A percentile compares a stretch with the other conserved stretches of the same genome.
These are phyloP conservation scores for Yarrowia keelungensis DNA, from an alignment of 805 yeast species.

Conservation along the genomic window DNA sequence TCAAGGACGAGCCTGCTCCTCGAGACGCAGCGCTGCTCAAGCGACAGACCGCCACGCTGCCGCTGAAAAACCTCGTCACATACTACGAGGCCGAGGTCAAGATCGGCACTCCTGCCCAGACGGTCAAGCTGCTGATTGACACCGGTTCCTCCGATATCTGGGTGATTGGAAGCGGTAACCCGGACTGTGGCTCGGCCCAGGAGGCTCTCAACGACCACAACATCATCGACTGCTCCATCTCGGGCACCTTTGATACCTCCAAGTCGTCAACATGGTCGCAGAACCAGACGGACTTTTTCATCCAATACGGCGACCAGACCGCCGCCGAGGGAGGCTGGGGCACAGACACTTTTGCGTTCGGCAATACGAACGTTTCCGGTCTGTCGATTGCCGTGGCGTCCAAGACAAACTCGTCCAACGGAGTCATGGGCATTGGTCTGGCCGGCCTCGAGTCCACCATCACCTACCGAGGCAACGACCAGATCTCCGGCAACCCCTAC, in stretches of 20 bases:
- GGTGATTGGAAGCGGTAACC: constrained; percentile 51
- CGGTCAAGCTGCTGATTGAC: constrained; percentile 62
- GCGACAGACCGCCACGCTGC: constrained; percentile 26
- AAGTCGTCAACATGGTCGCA: constrained; percentile 46
- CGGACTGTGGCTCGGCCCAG: constrained; percentile 15
- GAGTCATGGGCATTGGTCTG: constrained; percentile 56
- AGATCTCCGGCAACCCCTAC: constrained; percentile 50
- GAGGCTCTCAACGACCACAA: constrained; percentile 1
- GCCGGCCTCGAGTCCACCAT: constrained; percentile 48
- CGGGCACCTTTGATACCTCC: constrained; percentile 48
- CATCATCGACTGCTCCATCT: constrained; percentile 43
- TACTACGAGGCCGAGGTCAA: constrained; percentile 43
- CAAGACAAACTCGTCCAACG: constrained; percentile 65
- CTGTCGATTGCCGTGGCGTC: constrained; percentile 79
- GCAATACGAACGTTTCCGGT: constrained; percentile 56
- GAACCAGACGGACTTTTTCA: constrained; percentile 43
- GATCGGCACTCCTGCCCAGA: constrained; percentile 65
- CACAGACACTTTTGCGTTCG: constrained; percentile 63
- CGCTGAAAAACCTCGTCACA: constrained; percentile 38
- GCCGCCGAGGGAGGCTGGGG: constrained; percentile 66
- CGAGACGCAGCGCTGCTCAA: constrained; percentile 17
- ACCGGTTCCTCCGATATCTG: constrained; percentile 76
- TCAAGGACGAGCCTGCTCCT: constrained; percentile 21
- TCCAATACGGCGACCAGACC: constrained; percentile 54
- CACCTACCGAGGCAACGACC: constrained; percentile 41